Conservation (phyloP, 2,329 filamentous ascomycete genomes). For the Scortechinia acanthostroma region DNA sequence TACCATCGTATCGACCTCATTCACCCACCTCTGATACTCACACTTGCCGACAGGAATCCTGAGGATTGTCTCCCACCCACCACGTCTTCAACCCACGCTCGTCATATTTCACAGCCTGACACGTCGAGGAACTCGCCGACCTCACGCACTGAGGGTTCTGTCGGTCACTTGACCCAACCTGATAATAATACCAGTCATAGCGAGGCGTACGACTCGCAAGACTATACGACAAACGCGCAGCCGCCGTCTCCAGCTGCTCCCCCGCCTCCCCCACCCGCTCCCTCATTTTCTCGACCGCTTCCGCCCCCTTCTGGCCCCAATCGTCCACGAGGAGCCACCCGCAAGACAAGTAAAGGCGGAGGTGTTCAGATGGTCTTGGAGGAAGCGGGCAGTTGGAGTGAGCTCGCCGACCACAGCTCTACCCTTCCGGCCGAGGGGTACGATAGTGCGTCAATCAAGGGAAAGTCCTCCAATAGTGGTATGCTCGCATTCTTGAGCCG, state of each 20-base stretch:
- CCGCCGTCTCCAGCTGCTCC: not conserved
- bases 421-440: conserved; percentile 37
- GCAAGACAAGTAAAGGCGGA: conserved; percentile 53
- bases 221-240: too few species aligned
- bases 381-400: conserved; percentile 65
- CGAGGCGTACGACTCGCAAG: too few species aligned
- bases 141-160: not conserved
- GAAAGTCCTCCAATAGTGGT: conserved; percentile 37
- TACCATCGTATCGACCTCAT: not conserved
- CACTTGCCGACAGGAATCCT: not conserved
- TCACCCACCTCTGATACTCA: not conserved
- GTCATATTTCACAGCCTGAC: not conserved
- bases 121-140: not conserved
- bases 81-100: not conserved
- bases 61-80: not conserved
- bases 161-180: too few species aligned
- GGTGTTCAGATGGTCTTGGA: conserved; percentile 67
- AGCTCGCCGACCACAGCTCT: conserved; percentile 56
- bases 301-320: conserved; percentile 20
- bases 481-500: conserved; percentile 66
- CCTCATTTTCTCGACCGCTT: conserved; percentile 3
- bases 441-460: conserved; percentile 20
- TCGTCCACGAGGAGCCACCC: conserved; percentile 41
- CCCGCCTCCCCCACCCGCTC: not conserved
- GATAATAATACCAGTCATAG: too few species aligned